Evolutionary conservation across 1,284 basidiomycete species (phyloP), one percentile per base, ranked within the genome.

Genomic region (Trametes sp.): DNA sequence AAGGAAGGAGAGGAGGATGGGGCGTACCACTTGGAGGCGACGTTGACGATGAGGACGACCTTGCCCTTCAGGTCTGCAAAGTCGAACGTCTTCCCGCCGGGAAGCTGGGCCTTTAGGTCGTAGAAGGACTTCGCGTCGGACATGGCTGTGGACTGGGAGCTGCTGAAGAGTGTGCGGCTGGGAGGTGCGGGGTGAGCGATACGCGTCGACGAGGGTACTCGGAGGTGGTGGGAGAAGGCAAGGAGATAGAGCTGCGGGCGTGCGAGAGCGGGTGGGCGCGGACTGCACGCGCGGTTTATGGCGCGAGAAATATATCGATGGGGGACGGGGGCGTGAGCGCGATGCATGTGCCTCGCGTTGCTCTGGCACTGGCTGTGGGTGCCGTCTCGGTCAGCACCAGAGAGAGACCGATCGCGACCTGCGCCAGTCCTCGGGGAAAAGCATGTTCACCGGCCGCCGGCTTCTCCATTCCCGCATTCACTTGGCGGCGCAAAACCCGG

Each of bases 61-160:
- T 92, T 93, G 46, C 89, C 91, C 73, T 87, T 88, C 66, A 93
- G 75, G 60, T 90, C 79, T 5, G 83, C 80, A 70, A 93, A 92
- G 65, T 87, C 81, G 62, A 81, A 89, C 14, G 75, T 72, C 69
- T 86, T 79, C 38, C 80, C 82, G 41, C 78, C 78, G 0, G 89
- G 87, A 26, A 83, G 76, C 45, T 85, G 83, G 29, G 88, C 84
- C 69, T 87, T 88, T 70, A 92, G 80, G 44, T 82, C 81, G 74
- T 92, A 85, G 75, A 92, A 92, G 23, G 69, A 60, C 28, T 54
- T 48, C 19, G 65, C 57, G 54, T 65, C 59, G 57, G 67, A 64
- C 70, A 71, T 71, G 57, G 45, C 26, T 57, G 45, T 16, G 51
- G 2, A n/a, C 41, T 44, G 21, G 31, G 7, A 41, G 41, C 31